Evolutionary conservation across 805 yeast species (phyloP), one percentile per base, ranked within the genome.

Genomic region (Saturnispora bothae): DNA sequence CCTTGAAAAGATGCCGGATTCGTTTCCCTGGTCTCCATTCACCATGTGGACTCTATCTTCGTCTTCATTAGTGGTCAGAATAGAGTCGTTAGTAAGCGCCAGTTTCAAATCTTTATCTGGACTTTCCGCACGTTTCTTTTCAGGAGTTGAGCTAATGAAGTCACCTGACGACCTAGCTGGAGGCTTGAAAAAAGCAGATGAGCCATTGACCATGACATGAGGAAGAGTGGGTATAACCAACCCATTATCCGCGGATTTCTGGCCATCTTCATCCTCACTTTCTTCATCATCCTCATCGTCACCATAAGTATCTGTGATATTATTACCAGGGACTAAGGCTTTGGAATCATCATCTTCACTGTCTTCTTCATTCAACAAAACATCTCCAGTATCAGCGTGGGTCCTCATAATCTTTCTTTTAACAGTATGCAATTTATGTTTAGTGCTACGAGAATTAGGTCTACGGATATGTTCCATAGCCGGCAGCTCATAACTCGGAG

Each of bases 1-100:
- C 5, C 53, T 48, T 3, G 57, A 53, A 6, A 57, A 31, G 4
- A 57, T 29, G 2, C 61, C 60, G 10, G 33, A 25, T 31, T 37
- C n/a, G n/a, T n/a, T n/a, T n/a, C n/a, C n/a, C n/a, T n/a, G n/a
- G n/a, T n/a, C n/a, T n/a, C n/a, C n/a, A n/a, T n/a, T n/a, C n/a
- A n/a, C n/a, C n/a, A n/a, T n/a, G n/a, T n/a, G n/a, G n/a, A n/a
- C n/a, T n/a, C n/a, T n/a, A n/a, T n/a, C n/a, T n/a, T n/a, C n/a
- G n/a, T n/a, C n/a, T n/a, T n/a, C n/a, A n/a, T n/a, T n/a, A n/a
- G n/a, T n/a, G n/a, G n/a, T n/a, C n/a, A n/a, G n/a, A n/a, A n/a
- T n/a, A n/a, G n/a, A n/a, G n/a, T n/a, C n/a, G n/a, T n/a, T n/a
- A n/a, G n/a, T n/a, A n/a, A n/a, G n/a, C n/a, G n/a, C n/a, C n/a